A percentile compares a stretch with the other conserved stretches of the same genome.
These are phyloP conservation scores for Cymbopogon citratus DNA, from an alignment of 176 grass and related monocot genomes.

Conservation along the genomic window DNA sequence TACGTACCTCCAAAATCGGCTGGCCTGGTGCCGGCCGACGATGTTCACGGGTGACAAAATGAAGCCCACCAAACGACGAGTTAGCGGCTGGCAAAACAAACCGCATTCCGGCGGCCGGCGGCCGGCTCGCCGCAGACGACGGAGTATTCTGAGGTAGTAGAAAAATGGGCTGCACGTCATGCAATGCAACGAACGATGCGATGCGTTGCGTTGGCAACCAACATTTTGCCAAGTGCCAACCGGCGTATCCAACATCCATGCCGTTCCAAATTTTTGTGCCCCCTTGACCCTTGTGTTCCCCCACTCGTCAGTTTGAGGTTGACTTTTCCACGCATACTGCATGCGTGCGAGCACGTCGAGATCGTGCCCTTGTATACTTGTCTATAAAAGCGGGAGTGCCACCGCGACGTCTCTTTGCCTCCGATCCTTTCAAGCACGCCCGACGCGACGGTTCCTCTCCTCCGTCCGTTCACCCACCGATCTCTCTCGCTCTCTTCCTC, in stretches of 20 bases:
- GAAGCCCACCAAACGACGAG: not conserved
- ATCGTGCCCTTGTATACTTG: not conserved
- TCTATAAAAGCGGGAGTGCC: slow-evolving; percentile 16
- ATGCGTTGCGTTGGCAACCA: not conserved
- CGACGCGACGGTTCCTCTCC: slow-evolving; percentile 28
- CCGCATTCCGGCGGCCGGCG: not conserved
- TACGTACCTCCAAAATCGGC: not conserved
- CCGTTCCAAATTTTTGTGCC: not conserved
- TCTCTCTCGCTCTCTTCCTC: not conserved
- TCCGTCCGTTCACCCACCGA: not conserved
- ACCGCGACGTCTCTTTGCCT: slow-evolving; percentile 24
- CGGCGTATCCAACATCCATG: not conserved
- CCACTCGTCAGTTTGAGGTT: not conserved
- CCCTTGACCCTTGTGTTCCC: not conserved
- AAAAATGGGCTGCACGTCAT: not conserved
- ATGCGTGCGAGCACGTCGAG: not conserved
- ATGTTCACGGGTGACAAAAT: not conserved
- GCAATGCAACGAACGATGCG: not conserved
- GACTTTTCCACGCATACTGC: slow-evolving; percentile 11
- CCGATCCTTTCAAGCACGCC: slow-evolving; percentile 26
- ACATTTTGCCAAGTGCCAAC: not conserved
- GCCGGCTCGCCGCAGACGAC: not conserved
- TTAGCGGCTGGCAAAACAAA: not conserved
- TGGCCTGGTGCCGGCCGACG: not conserved
- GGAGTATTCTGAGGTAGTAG: not conserved